Base-by-base conservation (phyloP, 1,284 basidiomycete species). In the Leccinum pallidistipes region DNA sequence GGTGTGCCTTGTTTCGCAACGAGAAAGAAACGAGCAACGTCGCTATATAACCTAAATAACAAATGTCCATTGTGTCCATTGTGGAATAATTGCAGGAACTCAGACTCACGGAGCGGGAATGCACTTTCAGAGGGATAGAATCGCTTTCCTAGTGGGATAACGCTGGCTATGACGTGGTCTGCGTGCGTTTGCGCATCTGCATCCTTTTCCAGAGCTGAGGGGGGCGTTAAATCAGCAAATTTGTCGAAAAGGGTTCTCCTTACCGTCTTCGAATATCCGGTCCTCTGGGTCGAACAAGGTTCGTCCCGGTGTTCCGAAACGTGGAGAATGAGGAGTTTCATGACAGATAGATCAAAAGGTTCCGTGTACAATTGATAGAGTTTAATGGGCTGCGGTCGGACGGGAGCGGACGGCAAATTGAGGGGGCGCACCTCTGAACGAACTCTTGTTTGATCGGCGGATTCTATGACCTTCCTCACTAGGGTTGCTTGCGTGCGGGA, bases 301-400 rank as follows among this genome's bases (percentile, higher is more conserved):
- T 92, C 87, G 69, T 99, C 94, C 16, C 90, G 87, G 72, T 96
- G 93, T 73, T 97, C 95, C 8, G 97, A 94, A 5, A 97, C 91
- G 71, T 97, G 92, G 62, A 98, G 83, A 72, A 98, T 95, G 40
- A 98, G 82, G 21, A 99, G 82, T 74, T 97, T 94, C 72, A 94
- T 86, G 55, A 90, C 84, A 11, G 91, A 86, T 36, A 98, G 80
- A 67, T 92, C 87, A 66, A 96, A 92, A 1, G 95, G 92, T 58
- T 95, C 85, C 0, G 95, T 96, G 71, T 93, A 97, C 62, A 88
- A 81, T 77, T 91, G 88, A 74, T 94, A 99, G 55, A 99, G 82
- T 93, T 96, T 69, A 49, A 60, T 55, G 24, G 38, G 14, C 11
- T 52, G 16, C 11, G 10, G 54, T 74, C 53, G 72, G 56, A 56